phyloP scores from a whole-genome alignment of 2,329 filamentous ascomycete species.

The Thyridium curvatum region DNA sequence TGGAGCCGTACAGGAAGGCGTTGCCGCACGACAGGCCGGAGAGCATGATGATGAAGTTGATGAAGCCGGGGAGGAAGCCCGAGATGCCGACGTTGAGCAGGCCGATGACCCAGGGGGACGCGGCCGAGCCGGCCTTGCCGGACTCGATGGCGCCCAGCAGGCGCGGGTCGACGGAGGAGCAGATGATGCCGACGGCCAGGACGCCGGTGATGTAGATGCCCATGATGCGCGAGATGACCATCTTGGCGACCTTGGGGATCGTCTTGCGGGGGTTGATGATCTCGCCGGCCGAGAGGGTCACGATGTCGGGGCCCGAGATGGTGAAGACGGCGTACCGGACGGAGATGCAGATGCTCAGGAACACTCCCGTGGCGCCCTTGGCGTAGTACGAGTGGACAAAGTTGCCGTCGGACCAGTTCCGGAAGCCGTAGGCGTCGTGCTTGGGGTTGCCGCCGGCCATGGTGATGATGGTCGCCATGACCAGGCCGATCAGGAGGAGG shows the following conservation, averaged over 20 bases:
- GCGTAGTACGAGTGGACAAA: slow-evolving; percentile 2
- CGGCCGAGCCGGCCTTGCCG: slow-evolving; percentile 41
- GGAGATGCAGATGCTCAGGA: neutral
- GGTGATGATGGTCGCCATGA: slow-evolving; percentile 4
- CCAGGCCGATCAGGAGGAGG: slow-evolving; percentile 8
- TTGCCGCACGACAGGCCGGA: slow-evolving; percentile 7
- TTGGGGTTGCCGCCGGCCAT: slow-evolving; percentile 2
- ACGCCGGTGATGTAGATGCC: slow-evolving; percentile 11
- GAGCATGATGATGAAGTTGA: slow-evolving; percentile 39
- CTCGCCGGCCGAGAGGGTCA: too few species aligned
- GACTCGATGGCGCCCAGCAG: slow-evolving; percentile 48
- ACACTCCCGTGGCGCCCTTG: slow-evolving; percentile 1
- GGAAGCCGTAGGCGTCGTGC: slow-evolving; percentile 6
- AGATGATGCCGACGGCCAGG: slow-evolving; percentile 50
- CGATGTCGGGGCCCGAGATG: too few species aligned
- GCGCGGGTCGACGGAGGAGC: slow-evolving; percentile 50
- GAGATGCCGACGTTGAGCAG: slow-evolving; percentile 48
- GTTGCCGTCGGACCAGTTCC: slow-evolving; percentile 7
- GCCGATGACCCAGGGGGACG: slow-evolving; percentile 45
- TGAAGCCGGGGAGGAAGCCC: slow-evolving; percentile 44
- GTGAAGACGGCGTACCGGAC: too few species aligned
- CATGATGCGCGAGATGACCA: too few species aligned
- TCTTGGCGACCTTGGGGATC: too few species aligned
- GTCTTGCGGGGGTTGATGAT: too few species aligned
- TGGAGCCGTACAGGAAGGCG: too few species aligned